phyloP scores from a whole-genome alignment of 768 basidiomycete genomes.

The Russula lepida region DNA sequence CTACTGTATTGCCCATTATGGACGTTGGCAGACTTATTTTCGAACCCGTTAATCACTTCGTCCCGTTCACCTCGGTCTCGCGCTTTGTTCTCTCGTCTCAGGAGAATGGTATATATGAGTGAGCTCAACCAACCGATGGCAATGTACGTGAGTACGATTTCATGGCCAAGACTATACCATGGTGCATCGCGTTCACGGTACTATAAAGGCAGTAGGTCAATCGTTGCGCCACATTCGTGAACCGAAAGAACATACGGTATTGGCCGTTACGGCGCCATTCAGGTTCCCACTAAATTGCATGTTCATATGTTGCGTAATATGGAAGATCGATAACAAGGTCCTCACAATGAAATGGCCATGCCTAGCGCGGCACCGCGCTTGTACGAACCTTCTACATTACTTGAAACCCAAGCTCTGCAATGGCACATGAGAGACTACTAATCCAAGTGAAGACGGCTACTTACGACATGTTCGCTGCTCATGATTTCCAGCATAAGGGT shows the following conservation, averaged over 20 bases:
- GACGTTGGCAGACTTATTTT: neutral
- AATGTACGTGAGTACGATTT: neutral
- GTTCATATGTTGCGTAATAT: constrained; percentile 58
- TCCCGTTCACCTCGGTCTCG: constrained; percentile 54
- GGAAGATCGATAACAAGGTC: constrained; percentile 22
- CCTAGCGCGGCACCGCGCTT: neutral
- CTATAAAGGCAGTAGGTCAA: neutral
- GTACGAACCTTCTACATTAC: neutral
- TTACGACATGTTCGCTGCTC: neutral
- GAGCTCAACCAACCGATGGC: neutral
- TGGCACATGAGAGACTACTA: neutral
- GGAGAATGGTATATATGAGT: constrained; percentile 19
- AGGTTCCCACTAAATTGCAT: constrained; percentile 17
- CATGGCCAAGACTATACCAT: neutral
- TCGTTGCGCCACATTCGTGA: neutral
- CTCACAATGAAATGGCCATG: neutral
- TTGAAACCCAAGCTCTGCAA: neutral
- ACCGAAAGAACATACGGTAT: neutral
- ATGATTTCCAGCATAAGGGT: neutral
- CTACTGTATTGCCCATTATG: neutral
- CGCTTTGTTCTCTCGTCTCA: constrained; percentile 51
- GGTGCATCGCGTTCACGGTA: neutral
- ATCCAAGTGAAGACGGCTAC: neutral
- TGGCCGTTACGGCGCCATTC: neutral
- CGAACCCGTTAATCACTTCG: constrained; percentile 42